Percentiles rank a stretch among this genome's conserved stretches.
These are phyloP conservation scores for Plantago major DNA, from an alignment of 257 asterid species.

Conservation along the genomic window DNA sequence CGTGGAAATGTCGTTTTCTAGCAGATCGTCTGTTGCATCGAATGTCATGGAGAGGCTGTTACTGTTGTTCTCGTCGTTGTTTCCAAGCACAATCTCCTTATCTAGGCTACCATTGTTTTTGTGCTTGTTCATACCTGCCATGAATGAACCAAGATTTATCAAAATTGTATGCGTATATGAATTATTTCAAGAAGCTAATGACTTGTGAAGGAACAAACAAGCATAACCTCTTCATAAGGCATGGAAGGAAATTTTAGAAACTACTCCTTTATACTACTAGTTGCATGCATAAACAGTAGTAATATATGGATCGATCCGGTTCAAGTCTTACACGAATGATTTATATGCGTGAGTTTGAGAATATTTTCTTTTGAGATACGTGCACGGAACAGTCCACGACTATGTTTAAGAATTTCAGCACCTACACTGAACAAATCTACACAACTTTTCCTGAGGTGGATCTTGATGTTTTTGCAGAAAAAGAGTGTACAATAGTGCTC, in stretches of 20 bases:
- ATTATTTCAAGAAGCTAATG: too few relatives aligned
- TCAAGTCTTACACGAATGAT: neutral
- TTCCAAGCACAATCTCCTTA: too few relatives aligned
- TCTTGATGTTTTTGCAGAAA: slow-evolving; percentile 21
- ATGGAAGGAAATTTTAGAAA: neutral
- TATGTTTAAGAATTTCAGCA: neutral
- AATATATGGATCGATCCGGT: neutral
- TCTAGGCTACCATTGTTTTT: too few relatives aligned
- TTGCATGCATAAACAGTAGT: neutral
- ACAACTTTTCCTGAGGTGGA: slow-evolving; percentile 15
- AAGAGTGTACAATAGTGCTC: slow-evolving; percentile 23
- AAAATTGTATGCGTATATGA: too few relatives aligned
- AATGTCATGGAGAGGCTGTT: slow-evolving; percentile 32
- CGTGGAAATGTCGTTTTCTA: slow-evolving; percentile 67
- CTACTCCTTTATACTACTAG: neutral
- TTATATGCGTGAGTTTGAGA: neutral
- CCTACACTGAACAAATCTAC: slow-evolving; percentile 22
- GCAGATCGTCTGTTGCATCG: slow-evolving; percentile 37
- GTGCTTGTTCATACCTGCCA: neutral
- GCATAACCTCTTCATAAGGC: too few relatives aligned
- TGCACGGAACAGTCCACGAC: neutral
- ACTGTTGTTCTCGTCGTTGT: slow-evolving; percentile 10
- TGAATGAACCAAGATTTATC: too few relatives aligned
- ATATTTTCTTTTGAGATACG: slow-evolving; percentile 2
- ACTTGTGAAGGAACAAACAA: too few relatives aligned